These are phyloP conservation scores for Thuidium tamariscinum DNA, from an alignment of 225 moss, liverwort and hornwort genomes.

Conservation along the genomic window DNA sequence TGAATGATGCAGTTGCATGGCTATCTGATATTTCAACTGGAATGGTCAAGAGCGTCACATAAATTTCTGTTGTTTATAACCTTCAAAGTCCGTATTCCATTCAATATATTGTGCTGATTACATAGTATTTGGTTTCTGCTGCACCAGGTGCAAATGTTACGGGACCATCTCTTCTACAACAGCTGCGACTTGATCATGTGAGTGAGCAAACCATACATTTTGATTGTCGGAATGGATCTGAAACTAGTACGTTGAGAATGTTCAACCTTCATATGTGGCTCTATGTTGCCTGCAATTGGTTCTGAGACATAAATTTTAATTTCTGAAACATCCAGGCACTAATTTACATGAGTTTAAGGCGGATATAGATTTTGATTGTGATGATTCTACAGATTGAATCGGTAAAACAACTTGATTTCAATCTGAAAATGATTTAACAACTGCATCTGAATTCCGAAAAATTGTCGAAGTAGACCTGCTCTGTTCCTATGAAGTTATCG, in stretches of 20 bases:
- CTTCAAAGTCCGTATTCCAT: background rate
- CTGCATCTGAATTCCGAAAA: background rate
- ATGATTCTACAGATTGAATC: background rate
- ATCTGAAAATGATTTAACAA: background rate
- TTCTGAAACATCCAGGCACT: background rate
- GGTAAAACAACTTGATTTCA: background rate
- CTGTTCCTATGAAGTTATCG: background rate
- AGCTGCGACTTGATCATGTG: constrained; percentile 42
- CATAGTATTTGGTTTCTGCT: background rate
- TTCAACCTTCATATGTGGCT: background rate
- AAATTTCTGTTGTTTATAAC: background rate
- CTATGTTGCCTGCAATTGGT: background rate
- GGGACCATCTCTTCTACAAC: constrained; percentile 18
- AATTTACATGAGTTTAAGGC: background rate
- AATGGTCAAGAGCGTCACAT: background rate
- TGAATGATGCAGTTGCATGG: background rate
- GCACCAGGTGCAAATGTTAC: background rate
- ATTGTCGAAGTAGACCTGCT: background rate
- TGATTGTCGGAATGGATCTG: background rate
- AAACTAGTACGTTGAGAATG: background rate
- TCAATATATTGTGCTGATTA: background rate
- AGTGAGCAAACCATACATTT: constrained; percentile 3
- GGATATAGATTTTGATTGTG: background rate
- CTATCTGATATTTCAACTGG: background rate
- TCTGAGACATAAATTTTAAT: background rate